Percentiles rank a stretch among this genome's conserved stretches.
Conservation (phyloP, 805 yeast species). For the Brettanomyces sp. region DNA sequence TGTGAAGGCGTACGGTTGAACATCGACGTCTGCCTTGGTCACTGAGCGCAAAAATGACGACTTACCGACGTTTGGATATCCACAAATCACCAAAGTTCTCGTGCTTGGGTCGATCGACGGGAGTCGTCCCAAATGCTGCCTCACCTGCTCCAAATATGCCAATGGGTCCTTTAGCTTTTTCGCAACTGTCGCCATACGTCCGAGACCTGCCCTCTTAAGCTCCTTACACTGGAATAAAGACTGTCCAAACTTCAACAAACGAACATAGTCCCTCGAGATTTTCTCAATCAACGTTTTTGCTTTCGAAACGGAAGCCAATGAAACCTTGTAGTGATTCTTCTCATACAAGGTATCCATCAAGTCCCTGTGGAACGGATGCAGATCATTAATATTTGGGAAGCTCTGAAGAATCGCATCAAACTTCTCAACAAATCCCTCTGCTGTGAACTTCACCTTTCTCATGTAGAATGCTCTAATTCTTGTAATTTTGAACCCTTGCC, state of each 20-base stretch:
- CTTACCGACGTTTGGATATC: constrained; percentile 98
- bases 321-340: constrained; percentile 95
- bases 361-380: constrained; percentile 98
- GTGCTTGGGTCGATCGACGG: constrained; percentile 99
- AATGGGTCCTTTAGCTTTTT: constrained; percentile 94
- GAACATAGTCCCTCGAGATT: constrained; percentile 89
- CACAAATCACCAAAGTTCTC: constrained; percentile 93
- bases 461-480: constrained; percentile 95
- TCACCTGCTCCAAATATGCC: constrained; percentile 89
- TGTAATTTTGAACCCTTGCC: constrained; percentile 92
- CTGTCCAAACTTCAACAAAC: constrained; percentile 94
- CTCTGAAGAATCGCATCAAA: constrained; percentile 76
- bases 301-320: constrained; percentile 87
- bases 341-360: constrained; percentile 96
- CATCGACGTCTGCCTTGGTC: constrained; percentile 98
- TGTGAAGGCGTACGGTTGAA: constrained; percentile 98
- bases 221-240: constrained; percentile 98
- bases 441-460: constrained; percentile 95
- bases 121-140: constrained; percentile 97
- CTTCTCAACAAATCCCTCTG: constrained; percentile 93
- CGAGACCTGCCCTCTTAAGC: constrained; percentile 95
- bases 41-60: constrained; percentile 88
- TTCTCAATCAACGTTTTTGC: constrained; percentile 93
- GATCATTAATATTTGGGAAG: constrained; percentile 94
- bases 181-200: constrained; percentile 98